Base-by-base conservation (phyloP, 2,329 filamentous ascomycete species). In the Canariomyces notabilis region DNA sequence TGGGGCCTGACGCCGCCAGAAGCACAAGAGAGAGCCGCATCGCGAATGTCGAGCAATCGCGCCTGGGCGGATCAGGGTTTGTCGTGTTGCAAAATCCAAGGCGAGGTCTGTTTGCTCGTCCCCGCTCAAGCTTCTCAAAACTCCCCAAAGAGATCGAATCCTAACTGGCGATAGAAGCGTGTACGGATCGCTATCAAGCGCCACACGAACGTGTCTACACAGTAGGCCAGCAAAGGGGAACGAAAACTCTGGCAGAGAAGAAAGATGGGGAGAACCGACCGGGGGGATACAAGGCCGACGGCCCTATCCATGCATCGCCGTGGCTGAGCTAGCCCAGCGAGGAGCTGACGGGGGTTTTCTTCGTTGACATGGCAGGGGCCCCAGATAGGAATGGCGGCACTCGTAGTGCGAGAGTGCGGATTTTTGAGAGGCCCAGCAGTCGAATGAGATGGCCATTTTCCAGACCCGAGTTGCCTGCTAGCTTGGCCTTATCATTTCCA, bases 1-100 rank as follows among this genome's bases (percentile, higher is more conserved):
- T 15, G 21, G 21, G 21, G 46, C 36, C 22, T n/a, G 46, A 39
- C 11, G 41, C 41, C 9, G 23, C 32, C 15, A 48, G 35, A 1
- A 48, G 22, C n/a, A 37, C 16, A 32, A 21, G 15, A 3, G 42
- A 33, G 5, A 29, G 23, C 20, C 33, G 34, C 22, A 44, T 37
- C 11, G 12, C 33, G 15, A 5, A 18, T 19, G 33, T 4, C 12
- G 33, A 12, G n/a, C n/a, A n/a, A n/a, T 29, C 7, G 26, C 26
- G 4, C 26, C n/a, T n/a, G n/a, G n/a, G 26, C 26, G 8, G 26
- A 12, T 29, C 26, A 12, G 22, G 9, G 4, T 29, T 29, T 29
- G 9, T 12, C 26, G 9, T 29, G 26, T 29, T 29, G 9, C 9
- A 26, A 4, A 12, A 29, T 29, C 26, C 8, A 12, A 9, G 26